A percentile compares a stretch with the other conserved stretches of the same genome.
Conservation (phyloP, 1,284 basidiomycete species). For the Fomes fomentarius region DNA sequence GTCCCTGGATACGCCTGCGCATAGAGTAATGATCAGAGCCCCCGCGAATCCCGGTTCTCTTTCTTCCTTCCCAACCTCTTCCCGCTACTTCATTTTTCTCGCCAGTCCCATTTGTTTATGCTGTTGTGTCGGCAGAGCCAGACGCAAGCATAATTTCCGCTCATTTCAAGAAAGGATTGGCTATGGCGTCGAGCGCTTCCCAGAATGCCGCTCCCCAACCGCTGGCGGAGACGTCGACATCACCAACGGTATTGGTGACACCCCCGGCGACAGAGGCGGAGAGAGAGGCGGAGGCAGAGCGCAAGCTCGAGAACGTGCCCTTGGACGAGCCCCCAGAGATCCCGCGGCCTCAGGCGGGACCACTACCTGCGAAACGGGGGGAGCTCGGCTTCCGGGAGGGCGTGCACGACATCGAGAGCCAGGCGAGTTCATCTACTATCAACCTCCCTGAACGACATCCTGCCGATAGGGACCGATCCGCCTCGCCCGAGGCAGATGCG, state of each 20-base stretch:
- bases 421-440: conserved; percentile 17
- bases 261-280: conserved; percentile 21
- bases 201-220: conserved; percentile 16
- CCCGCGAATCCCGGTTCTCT: neutral
- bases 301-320: neutral
- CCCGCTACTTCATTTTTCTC: conserved; percentile 6
- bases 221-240: conserved; percentile 26
- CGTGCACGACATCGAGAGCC: conserved; percentile 32
- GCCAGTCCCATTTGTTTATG: conserved; percentile 17
- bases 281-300: conserved; percentile 4
- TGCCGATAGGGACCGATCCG: conserved; percentile 50
- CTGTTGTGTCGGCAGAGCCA: conserved; percentile 35
- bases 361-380: conserved; percentile 64
- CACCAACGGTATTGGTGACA: conserved; percentile 26
- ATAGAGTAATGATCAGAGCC: neutral
- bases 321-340: conserved; percentile 13
- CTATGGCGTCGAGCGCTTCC: conserved; percentile 26
- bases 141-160: conserved; percentile 37
- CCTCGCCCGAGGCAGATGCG: conserved; percentile 18
- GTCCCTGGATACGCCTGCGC: conserved; percentile 12
- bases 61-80: conserved; percentile 3
- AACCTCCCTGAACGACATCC: conserved; percentile 52
- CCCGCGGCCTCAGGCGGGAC: conserved; percentile 54
- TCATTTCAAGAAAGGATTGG: conserved; percentile 20
- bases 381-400: conserved; percentile 65